A percentile compares a stretch with the other conserved stretches of the same genome.
phyloP scores from a whole-genome alignment of 768 basidiomycete genomes.

The Nidularia pulvinata region DNA sequence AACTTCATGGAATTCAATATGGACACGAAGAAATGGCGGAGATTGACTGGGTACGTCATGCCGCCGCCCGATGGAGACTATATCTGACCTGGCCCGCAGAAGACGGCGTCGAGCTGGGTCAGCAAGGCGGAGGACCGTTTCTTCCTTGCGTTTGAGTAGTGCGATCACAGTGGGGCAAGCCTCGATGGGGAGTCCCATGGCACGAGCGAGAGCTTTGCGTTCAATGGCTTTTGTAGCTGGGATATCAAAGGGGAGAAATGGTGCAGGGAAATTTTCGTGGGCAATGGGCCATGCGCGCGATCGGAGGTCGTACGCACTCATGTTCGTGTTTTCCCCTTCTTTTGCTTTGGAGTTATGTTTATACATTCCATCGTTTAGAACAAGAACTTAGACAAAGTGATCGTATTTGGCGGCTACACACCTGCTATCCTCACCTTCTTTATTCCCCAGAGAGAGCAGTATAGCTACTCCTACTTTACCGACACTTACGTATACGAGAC shows the following conservation, averaged over 20 bases:
- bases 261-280: constrained; percentile 25
- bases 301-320: constrained; percentile 26
- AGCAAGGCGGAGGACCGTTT: constrained; percentile 21
- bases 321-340: constrained; percentile 14
- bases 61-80: constrained; percentile 10
- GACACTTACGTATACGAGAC: constrained; percentile 34
- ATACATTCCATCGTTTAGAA: constrained; percentile 16
- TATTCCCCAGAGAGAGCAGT: constrained; percentile 10
- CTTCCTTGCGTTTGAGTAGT: constrained; percentile 30
- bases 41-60: constrained; percentile 18
- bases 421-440: constrained; percentile 19
- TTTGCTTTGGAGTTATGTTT: not conserved
- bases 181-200: constrained; percentile 20
- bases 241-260: constrained; percentile 22
- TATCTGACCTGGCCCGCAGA: constrained; percentile 28
- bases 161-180: constrained; percentile 24
- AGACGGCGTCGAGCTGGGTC: constrained; percentile 30
- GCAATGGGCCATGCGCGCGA: constrained; percentile 29
- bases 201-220: constrained; percentile 12
- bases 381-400: constrained; percentile 24
- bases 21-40: constrained; percentile 24
- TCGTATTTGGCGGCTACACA: constrained; percentile 38
- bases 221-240: constrained; percentile 35
- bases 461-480: constrained; percentile 34
- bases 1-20: constrained; percentile 37